A percentile compares a stretch with the other conserved stretches of the same genome.
phyloP scores from a whole-genome alignment of 2,329 filamentous ascomycete genomes.

The Scleromitrula shiraiana region DNA sequence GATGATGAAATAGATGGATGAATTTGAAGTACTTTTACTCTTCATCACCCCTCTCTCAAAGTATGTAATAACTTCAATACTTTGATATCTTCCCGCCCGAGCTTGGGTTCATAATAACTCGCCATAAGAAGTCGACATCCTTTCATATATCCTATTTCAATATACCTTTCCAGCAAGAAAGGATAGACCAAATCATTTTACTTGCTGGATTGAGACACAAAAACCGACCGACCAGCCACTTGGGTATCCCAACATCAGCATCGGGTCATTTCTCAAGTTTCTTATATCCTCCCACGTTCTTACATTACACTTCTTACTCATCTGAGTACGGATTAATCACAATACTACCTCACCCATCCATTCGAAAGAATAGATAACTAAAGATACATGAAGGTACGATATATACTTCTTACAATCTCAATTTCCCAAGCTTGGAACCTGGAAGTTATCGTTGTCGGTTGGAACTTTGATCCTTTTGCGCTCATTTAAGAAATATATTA shows the following conservation, averaged over 20 bases:
- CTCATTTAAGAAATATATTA: no score
- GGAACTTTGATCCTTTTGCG: not conserved
- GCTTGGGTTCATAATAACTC: no score
- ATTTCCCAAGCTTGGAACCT: not conserved
- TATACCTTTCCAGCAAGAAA: no score
- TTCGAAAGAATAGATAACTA: not conserved
- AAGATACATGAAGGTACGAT: no score
- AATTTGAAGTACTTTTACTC: not conserved
- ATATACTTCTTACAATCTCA: no score
- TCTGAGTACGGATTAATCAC: not conserved
- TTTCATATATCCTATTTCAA: no score
- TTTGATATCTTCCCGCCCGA: no score
- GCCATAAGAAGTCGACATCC: no score
- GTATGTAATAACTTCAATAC: no score
- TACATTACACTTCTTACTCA: not conserved
- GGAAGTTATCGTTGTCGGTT: not conserved
- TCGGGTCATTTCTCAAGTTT: constrained; percentile 1
- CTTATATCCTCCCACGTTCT: not conserved
- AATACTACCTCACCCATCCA: not conserved
- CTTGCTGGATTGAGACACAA: not conserved
- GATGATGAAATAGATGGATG: not conserved
- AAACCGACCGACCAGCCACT: not conserved
- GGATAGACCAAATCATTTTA: no score
- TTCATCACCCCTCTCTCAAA: not conserved
- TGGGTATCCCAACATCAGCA: not conserved